phyloP scores from a whole-genome alignment of 2,329 filamentous ascomycete genomes.

The Gyromitra esculenta region DNA sequence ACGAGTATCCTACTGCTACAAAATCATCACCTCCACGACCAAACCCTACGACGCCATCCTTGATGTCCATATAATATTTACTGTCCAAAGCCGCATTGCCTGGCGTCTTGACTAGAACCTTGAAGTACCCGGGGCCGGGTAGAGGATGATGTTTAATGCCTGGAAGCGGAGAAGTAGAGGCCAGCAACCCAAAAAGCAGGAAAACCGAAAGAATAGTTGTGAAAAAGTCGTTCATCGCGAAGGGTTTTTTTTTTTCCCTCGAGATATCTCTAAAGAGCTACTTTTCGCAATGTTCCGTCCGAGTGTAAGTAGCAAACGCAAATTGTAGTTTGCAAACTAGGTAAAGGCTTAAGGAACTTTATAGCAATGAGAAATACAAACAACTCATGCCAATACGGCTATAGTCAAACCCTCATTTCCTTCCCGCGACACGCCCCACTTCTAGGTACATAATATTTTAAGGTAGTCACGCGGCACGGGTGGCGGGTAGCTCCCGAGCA shows the following conservation, averaged over 20 bases:
- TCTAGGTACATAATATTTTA: background rate
- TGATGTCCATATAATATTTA: constrained; percentile 35
- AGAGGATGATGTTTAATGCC: background rate
- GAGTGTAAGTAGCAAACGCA: background rate
- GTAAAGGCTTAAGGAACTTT: background rate
- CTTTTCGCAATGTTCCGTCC: background rate
- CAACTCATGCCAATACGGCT: background rate
- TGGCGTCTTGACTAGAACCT: constrained; percentile 15
- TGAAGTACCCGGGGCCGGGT: constrained; percentile 1
- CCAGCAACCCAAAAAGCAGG: background rate
- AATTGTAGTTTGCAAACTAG: background rate
- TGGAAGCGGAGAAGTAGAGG: background rate
- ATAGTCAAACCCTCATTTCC: background rate
- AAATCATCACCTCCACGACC: constrained; percentile 21
- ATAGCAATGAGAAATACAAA: background rate
- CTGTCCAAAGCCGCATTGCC: background rate
- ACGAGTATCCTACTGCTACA: constrained; percentile 16
- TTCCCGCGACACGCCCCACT: background rate
- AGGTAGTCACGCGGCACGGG: background rate
- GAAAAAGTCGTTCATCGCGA: constrained; percentile 2
- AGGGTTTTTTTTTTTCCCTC: background rate
- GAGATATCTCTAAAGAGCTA: background rate
- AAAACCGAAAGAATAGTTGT: background rate
- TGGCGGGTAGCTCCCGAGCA: background rate
- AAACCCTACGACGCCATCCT: constrained; percentile 30